These are phyloP conservation scores for Stygiomarasmius scandens DNA, from an alignment of 1,284 basidiomycete species.

Conservation along the genomic window DNA sequence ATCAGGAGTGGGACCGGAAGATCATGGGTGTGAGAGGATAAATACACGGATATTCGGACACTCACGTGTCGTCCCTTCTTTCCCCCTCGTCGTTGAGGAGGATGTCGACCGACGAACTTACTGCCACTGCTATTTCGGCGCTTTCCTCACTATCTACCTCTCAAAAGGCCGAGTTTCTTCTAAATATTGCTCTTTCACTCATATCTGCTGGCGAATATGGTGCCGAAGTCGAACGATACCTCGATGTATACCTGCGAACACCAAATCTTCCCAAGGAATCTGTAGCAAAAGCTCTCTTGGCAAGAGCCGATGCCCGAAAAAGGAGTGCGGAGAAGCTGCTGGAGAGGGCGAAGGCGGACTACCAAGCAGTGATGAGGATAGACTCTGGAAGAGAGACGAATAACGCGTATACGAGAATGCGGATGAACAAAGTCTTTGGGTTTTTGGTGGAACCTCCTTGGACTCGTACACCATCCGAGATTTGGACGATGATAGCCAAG, in stretches of 20 bases:
- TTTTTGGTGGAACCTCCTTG: slow-evolving; percentile 36
- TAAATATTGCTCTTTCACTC: slow-evolving; percentile 59
- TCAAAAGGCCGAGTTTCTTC: slow-evolving; percentile 58
- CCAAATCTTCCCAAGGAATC: slow-evolving; percentile 56
- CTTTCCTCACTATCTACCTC: slow-evolving; percentile 49
- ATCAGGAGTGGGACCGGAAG: no score
- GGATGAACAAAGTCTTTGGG: neutral
- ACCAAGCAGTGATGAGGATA: slow-evolving; percentile 56
- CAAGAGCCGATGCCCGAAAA: slow-evolving; percentile 60
- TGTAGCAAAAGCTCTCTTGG: slow-evolving; percentile 54
- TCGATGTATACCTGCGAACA: slow-evolving; percentile 65
- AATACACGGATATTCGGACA: neutral
- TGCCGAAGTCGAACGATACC: slow-evolving; percentile 60
- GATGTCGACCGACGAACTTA: slow-evolving; percentile 54
- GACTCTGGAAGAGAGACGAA: slow-evolving; percentile 57
- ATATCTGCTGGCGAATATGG: slow-evolving; percentile 56
- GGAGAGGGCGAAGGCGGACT: slow-evolving; percentile 60
- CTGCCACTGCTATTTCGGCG: slow-evolving; percentile 56
- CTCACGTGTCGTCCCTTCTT: neutral
- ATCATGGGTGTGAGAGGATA: no score
- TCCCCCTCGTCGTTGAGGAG: slow-evolving; percentile 1
- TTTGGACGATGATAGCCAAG: slow-evolving; percentile 66
- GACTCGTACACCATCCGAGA: slow-evolving; percentile 59
- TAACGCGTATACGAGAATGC: slow-evolving; percentile 28
- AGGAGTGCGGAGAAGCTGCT: slow-evolving; percentile 54